Percentiles rank a stretch among this genome's conserved stretches.
phyloP scores from a whole-genome alignment of 441 rosid species.

The Metrosideros polymorpha region DNA sequence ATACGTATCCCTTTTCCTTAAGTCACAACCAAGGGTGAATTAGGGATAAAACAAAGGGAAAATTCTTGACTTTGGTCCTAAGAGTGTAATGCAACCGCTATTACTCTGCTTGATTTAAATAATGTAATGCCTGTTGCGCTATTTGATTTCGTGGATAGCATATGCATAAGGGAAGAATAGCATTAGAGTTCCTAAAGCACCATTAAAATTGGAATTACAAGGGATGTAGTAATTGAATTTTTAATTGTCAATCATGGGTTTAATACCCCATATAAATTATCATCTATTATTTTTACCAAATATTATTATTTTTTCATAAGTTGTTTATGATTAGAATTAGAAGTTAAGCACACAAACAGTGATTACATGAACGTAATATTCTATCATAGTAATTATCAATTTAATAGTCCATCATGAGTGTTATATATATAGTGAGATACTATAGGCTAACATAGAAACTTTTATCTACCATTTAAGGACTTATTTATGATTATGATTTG shows the following conservation, averaged over 20 bases:
- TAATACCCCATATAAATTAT: not conserved
- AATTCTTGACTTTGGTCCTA: not conserved
- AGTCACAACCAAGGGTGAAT: not conserved
- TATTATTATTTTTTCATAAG: not conserved
- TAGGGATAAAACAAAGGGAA: not conserved
- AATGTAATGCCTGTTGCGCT: not conserved
- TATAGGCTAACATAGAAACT: not conserved
- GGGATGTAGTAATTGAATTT: not conserved
- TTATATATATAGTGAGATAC: not conserved
- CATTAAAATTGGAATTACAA: not conserved
- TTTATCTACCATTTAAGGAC: not conserved
- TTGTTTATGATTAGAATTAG: not conserved
- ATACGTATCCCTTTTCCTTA: not conserved
- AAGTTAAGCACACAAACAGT: not conserved
- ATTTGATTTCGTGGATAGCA: not conserved
- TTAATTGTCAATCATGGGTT: not conserved
- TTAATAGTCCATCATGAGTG: not conserved
- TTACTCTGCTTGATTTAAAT: not conserved
- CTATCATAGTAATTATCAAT: not conserved
- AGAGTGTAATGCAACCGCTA: not conserved
- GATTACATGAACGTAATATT: not conserved
- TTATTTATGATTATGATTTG: not conserved
- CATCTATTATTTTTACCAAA: not conserved
- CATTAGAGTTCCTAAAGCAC: not conserved
- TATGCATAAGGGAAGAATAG: not conserved